Conservation (phyloP, 2,329 filamentous ascomycete species). For the Pestalotiopsis sp. region DNA sequence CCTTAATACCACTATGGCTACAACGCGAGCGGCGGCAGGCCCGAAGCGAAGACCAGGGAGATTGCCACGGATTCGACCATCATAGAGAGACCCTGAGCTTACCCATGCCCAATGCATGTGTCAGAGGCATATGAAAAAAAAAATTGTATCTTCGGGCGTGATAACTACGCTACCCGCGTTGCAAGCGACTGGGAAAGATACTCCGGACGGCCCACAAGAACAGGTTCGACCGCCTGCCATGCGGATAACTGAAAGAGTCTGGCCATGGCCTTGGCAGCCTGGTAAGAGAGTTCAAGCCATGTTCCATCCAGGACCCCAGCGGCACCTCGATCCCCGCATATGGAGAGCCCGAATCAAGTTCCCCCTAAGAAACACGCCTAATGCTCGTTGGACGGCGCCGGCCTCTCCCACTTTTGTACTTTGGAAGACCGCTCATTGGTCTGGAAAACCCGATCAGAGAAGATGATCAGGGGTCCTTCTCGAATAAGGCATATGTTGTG, state of each 20-base stretch:
- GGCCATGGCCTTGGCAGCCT: not conserved
- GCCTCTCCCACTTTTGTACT: not conserved
- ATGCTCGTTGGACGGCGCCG: not conserved
- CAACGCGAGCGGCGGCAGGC: not conserved
- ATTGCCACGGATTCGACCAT: not conserved
- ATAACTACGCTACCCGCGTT: not conserved
- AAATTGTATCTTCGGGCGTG: not conserved
- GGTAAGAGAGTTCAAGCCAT: not conserved
- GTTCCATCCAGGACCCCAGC: not conserved
- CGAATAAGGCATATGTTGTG: not conserved
- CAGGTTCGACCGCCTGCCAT: not conserved
- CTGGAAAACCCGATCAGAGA: not conserved
- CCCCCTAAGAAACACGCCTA: not conserved
- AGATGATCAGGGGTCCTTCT: not conserved
- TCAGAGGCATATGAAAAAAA: not conserved
- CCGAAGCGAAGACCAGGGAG: not conserved
- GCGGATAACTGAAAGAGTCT: not conserved
- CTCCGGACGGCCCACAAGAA: not conserved
- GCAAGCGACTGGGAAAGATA: not conserved
- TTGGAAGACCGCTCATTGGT: not conserved
- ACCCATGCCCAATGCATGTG: not conserved
- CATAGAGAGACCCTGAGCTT: not conserved
- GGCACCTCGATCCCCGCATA: not conserved
- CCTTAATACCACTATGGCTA: conserved; percentile 1
- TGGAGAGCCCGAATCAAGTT: not conserved